Conservation (phyloP, 805 yeast species). For the Suhomyces sp. region DNA sequence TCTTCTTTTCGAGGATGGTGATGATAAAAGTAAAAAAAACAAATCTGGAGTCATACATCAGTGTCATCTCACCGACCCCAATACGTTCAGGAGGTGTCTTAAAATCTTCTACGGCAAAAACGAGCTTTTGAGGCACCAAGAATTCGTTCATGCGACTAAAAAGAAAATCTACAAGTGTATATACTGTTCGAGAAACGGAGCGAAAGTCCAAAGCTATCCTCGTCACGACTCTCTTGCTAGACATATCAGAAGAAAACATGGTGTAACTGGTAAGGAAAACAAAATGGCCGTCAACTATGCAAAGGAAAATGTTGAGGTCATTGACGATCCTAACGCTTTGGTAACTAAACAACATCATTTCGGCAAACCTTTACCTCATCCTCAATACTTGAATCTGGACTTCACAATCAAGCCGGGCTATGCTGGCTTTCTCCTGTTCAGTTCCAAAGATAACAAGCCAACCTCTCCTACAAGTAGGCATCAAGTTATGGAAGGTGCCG, state of each 20-base stretch:
- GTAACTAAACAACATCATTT: slow-evolving; percentile 9
- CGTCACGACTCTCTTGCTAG: slow-evolving; percentile 44
- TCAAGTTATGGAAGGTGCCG: neutral
- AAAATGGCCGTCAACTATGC: slow-evolving; percentile 44
- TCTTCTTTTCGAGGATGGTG: slow-evolving; percentile 3
- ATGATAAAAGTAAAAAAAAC: slow-evolving; percentile 12
- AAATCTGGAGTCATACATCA: slow-evolving; percentile 36
- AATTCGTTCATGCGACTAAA: slow-evolving; percentile 44
- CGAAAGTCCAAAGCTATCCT: slow-evolving; percentile 40
- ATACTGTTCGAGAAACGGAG: slow-evolving; percentile 34
- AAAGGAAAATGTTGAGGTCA: slow-evolving; percentile 38
- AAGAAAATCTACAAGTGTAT: slow-evolving; percentile 41
- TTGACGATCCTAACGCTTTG: slow-evolving; percentile 26
- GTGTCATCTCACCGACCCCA: slow-evolving; percentile 38
- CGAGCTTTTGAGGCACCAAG: slow-evolving; percentile 43
- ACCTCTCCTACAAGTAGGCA: neutral
- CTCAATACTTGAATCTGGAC: slow-evolving; percentile 28
- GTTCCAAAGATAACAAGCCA: slow-evolving; percentile 11
- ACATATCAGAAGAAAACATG: slow-evolving; percentile 43
- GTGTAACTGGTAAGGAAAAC: slow-evolving; percentile 43
- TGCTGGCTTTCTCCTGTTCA: slow-evolving; percentile 30
- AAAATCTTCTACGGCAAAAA: slow-evolving; percentile 44
- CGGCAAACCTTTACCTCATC: slow-evolving; percentile 27
- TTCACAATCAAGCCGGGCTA: slow-evolving; percentile 27
- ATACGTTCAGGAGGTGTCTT: slow-evolving; percentile 28